Conservation (phyloP, 73 alveolate species). For the Halteria grandinella region DNA sequence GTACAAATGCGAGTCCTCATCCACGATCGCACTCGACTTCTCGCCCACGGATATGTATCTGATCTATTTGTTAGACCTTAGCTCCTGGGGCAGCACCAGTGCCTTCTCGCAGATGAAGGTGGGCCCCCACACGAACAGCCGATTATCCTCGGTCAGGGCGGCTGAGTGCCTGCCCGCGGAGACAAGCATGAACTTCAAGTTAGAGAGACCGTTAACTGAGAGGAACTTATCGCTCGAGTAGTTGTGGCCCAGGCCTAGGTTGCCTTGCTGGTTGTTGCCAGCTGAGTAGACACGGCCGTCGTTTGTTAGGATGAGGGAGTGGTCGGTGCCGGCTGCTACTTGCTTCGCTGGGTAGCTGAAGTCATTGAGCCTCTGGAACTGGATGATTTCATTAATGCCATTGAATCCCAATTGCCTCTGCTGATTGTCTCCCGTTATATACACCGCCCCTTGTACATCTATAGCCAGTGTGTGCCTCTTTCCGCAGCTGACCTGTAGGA, state of each 20-base stretch:
- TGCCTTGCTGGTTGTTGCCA: slow-evolving; percentile 29
- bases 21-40: slow-evolving; percentile 17
- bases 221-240: slow-evolving; percentile 40
- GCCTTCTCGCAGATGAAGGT: slow-evolving; percentile 27
- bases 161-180: slow-evolving; percentile 30
- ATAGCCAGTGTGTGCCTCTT: slow-evolving; percentile 20
- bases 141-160: slow-evolving; percentile 23
- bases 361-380: slow-evolving; percentile 3
- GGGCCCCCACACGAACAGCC: slow-evolving; percentile 66
- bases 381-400: neutral
- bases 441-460: slow-evolving; percentile 10
- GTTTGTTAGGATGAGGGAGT: slow-evolving; percentile 22
- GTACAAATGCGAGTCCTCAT: slow-evolving; percentile 36
- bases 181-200: neutral
- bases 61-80: slow-evolving; percentile 33
- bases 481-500: slow-evolving; percentile 21
- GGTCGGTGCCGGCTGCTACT: slow-evolving; percentile 46
- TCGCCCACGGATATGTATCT: slow-evolving; percentile 19
- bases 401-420: slow-evolving; percentile 42
- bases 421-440: slow-evolving; percentile 29
- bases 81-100: slow-evolving; percentile 33
- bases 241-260: slow-evolving; percentile 50
- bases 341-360: slow-evolving; percentile 8
- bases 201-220: slow-evolving; percentile 17
- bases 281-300: slow-evolving; percentile 11